Percentiles rank a stretch among this genome's conserved stretches.
phyloP scores from a whole-genome alignment of 495 filamentous ascomycete species.

The Aspergillus ostianus region DNA sequence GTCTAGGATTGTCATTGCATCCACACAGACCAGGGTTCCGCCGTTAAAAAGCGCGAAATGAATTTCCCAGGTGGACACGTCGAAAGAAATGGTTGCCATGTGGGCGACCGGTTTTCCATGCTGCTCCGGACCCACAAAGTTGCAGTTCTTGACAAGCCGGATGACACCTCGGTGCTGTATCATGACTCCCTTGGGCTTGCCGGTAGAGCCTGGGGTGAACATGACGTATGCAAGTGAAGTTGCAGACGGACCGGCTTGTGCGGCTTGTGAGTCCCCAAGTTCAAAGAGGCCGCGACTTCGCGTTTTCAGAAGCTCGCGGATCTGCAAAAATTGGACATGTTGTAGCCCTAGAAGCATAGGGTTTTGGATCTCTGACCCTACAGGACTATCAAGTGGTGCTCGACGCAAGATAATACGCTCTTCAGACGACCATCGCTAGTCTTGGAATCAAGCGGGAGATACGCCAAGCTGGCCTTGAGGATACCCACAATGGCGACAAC shows the following conservation, averaged over 20 bases:
- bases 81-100: neutral
- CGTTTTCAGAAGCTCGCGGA: too few species aligned
- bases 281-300: too few species aligned
- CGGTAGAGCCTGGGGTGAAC: slow-evolving; percentile 76
- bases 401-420: neutral
- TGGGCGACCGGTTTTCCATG: neutral
- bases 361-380: neutral
- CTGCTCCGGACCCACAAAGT: neutral
- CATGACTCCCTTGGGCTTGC: slow-evolving; percentile 74
- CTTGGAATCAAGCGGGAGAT: neutral
- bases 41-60: neutral
- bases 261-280: neutral
- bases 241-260: neutral
- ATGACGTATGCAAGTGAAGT: slow-evolving; percentile 60
- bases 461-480: neutral
- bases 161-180: slow-evolving; percentile 53
- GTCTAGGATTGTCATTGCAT: neutral
- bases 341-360: too few species aligned
- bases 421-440: neutral
- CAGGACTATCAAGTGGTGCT: neutral
- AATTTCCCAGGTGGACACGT: neutral
- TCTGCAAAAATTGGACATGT: too few species aligned
- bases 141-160: neutral
- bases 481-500: neutral
- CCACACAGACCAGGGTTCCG: neutral